Evolutionary conservation across 805 yeast species (phyloP).

Genomic region (Lipomyces anomalus): DNA sequence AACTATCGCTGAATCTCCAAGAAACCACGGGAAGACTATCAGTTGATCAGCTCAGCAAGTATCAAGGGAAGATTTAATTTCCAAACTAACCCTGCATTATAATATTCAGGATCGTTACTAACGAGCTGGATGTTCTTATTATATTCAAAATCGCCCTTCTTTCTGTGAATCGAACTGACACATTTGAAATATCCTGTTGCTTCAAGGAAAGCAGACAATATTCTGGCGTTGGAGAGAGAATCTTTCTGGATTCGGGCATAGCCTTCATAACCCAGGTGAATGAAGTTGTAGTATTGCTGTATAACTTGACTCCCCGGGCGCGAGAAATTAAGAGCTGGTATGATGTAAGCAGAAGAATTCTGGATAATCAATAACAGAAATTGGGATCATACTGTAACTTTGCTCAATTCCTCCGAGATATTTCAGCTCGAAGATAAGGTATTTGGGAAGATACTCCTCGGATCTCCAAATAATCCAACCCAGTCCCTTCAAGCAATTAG

Average conservation of each 20-base stretch:
- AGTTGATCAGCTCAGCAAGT: no score
- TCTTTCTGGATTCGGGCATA: conserved; percentile 54
- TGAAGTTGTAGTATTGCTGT: conserved; percentile 78
- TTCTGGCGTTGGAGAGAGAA: conserved; percentile 68
- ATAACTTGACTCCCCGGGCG: conserved; percentile 90
- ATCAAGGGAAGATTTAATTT: no score
- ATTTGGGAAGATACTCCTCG: conserved; percentile 56
- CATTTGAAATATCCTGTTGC: conserved; percentile 62
- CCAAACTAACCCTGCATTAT: conserved; percentile 69
- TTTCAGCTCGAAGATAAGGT: conserved; percentile 67
- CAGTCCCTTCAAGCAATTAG: no score
- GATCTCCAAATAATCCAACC: conserved; percentile 90
- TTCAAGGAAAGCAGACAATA: conserved; percentile 55
- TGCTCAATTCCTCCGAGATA: conserved; percentile 87
- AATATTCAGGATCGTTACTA: conserved; percentile 34
- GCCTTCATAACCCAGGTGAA: conserved; percentile 69
- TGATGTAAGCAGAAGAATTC: not conserved
- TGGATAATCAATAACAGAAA: no score
- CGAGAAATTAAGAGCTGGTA: conserved; percentile 63
- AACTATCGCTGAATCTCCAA: conserved; percentile 60
- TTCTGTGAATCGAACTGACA: conserved; percentile 71
- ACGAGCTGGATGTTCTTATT: conserved; percentile 9
- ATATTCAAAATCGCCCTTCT: conserved; percentile 36
- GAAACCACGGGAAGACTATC: conserved; percentile 92
- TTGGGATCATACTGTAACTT: conserved; percentile 47